Evolutionary conservation across 768 basidiomycete species (phyloP).

Genomic region (Boletus patriciae): DNA sequence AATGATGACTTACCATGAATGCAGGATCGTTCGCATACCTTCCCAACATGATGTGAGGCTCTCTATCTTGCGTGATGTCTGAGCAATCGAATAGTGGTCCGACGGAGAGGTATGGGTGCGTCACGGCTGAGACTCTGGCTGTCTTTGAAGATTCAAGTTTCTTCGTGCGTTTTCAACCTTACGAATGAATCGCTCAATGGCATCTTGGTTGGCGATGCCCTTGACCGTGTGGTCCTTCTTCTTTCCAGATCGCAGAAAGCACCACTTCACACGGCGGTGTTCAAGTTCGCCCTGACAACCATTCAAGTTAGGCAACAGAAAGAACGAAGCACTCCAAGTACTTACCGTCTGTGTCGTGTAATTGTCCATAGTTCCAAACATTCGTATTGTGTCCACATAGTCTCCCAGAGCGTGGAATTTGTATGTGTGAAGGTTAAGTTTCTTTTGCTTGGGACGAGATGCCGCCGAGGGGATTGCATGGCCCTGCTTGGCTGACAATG

Average conservation of each 20-base stretch:
- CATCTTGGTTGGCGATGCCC: slow-evolving; percentile 32
- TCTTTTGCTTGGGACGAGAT: background rate
- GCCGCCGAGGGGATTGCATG: background rate
- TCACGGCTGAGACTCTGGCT: background rate
- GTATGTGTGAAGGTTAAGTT: background rate
- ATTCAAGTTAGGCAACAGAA: background rate
- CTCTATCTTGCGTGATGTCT: slow-evolving; percentile 1
- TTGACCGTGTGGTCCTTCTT: slow-evolving; percentile 11
- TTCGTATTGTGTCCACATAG: too few relatives aligned
- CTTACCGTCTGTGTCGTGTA: slow-evolving; percentile 1
- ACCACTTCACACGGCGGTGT: slow-evolving; percentile 37
- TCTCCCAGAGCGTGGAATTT: background rate
- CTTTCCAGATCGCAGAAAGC: slow-evolving; percentile 40
- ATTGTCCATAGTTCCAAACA: slow-evolving; percentile 1
- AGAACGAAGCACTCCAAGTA: background rate
- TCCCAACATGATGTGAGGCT: slow-evolving; percentile 13
- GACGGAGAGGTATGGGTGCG: background rate
- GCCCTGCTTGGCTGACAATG: background rate
- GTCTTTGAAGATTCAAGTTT: too few relatives aligned
- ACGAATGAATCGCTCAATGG: slow-evolving; percentile 17
- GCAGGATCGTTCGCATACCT: slow-evolving; percentile 25
- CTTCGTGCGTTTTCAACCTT: slow-evolving; percentile 7
- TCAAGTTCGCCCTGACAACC: slow-evolving; percentile 37
- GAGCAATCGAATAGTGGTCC: slow-evolving; percentile 25
- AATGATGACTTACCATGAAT: slow-evolving; percentile 2